Base-by-base conservation (phyloP, 495 filamentous ascomycete genomes). In the Penicillium coffeae region DNA sequence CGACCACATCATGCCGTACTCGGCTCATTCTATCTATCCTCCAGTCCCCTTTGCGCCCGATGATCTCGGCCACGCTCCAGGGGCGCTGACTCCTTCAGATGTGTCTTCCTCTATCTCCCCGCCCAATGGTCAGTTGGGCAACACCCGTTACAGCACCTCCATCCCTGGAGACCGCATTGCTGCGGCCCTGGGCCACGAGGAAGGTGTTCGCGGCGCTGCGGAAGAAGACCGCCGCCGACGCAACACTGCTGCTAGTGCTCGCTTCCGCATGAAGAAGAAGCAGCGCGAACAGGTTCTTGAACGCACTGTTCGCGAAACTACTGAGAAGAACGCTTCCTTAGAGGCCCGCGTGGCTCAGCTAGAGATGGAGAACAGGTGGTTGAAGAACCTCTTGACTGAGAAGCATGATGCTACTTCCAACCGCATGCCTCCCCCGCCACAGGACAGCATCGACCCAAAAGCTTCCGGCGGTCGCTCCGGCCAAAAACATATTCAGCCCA, bases 191-290 rank as follows among this genome's bases (percentile, higher is more conserved):
- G 60, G 56, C 35, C 68, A 66, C 35, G 71, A 75, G 57, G 72
- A 69, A 55, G 58, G 59, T 70, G 81, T 51, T 78, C 90, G 89
- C 27, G 56, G 83, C 12, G 90, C 89, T 13, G 91, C 93, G 22
- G 93, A 98, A 69, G 93, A 98, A 73, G 93, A 98, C 68, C 96
- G 96, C 66, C 88, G 93, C 9, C 84, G 92, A 38, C 87, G 93
- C 51, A 98, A 98, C 70, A 98, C 93, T 1, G 93, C 93, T 30
- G 93, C 93, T 35, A 87, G 82, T 41, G 93, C 93, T 16, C 87
- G 93, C 45, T 98, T 98, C 81, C 87, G 93, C 47, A 83, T 95
- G 60, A 98, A 98, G 82, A 98, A 98, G 88, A 98, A 98, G 81
- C 89, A 95, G 70, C 88, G 93, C 45, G 93, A 98, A 73, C 88